A percentile compares a stretch with the other conserved stretches of the same genome.
These are phyloP conservation scores for Mycotypha africana DNA, from an alignment of 371 early-diverging fungal genomes.

Conservation along the genomic window DNA sequence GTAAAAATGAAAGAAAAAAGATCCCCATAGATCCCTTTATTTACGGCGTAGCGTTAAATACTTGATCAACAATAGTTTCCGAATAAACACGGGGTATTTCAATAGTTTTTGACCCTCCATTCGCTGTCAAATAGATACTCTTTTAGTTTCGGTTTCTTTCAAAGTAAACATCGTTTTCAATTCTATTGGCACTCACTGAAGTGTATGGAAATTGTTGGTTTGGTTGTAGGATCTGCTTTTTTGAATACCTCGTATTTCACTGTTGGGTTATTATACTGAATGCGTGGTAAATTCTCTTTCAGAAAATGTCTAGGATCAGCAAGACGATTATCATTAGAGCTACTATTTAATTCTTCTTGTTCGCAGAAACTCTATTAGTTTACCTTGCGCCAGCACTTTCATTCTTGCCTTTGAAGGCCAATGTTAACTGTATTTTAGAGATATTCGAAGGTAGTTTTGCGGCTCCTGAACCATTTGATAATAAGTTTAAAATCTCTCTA, in stretches of 20 bases:
- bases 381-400: conserved; percentile 59
- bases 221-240: conserved; percentile 37
- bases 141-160: not conserved
- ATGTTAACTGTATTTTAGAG: conserved; percentile 50
- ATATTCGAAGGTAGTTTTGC: conserved; percentile 43
- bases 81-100: conserved; percentile 49
- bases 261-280: conserved; percentile 58
- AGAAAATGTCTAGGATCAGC: conserved; percentile 48
- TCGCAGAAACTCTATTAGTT: not conserved
- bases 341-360: not conserved
- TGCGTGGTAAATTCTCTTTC: conserved; percentile 54
- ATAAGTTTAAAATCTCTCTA: conserved; percentile 24
- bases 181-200: conserved; percentile 35
- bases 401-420: conserved; percentile 46
- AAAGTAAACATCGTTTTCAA: not conserved
- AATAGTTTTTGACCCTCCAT: conserved; percentile 39
- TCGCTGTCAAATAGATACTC: conserved; percentile 18
- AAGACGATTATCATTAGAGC: not conserved
- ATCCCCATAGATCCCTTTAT: too few relatives aligned
- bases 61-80: conserved; percentile 43
- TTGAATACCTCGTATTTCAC: conserved; percentile 49
- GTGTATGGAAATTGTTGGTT: conserved; percentile 50
- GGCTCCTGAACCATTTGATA: conserved; percentile 48
- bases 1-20: conserved; percentile 1
- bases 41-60: conserved; percentile 33